A percentile compares a stretch with the other conserved stretches of the same genome.
Conservation (phyloP, 2,329 filamentous ascomycete species). For the Sclerotinia sclerotiorum region DNA sequence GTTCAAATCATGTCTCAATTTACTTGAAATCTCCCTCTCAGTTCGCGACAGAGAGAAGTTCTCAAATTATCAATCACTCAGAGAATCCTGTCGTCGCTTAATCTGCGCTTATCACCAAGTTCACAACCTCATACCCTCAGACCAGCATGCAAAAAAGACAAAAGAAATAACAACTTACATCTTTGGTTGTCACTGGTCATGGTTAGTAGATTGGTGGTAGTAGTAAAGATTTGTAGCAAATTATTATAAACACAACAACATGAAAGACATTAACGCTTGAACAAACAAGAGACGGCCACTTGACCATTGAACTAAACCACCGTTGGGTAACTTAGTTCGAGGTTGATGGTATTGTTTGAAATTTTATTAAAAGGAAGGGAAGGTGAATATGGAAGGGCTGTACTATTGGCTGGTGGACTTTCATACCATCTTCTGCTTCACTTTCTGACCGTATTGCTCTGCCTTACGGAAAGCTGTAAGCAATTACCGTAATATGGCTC, state of each 20-base stretch:
- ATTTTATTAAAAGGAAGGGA: not conserved
- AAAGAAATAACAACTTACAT: constrained; percentile 14
- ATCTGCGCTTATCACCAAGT: not conserved
- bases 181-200: not conserved
- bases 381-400: constrained; percentile 2
- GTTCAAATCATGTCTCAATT: not conserved
- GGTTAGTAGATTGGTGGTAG: not conserved
- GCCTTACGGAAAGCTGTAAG: not conserved
- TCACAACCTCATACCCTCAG: not conserved
- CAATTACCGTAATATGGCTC: not conserved
- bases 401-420: not conserved
- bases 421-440: not conserved
- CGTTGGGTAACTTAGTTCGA: not conserved
- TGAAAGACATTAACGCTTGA: not conserved
- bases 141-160: not conserved
- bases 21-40: not conserved
- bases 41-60: not conserved
- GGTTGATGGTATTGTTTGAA: not conserved
- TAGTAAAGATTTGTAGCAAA: not conserved
- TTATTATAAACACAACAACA: not conserved
- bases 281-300: not conserved
- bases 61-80: not conserved
- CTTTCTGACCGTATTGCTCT: not conserved
- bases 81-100: not conserved
- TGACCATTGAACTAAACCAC: not conserved